Conservation (phyloP, 2,329 filamentous ascomycete genomes). For the Neoarthrinium moseri region DNA sequence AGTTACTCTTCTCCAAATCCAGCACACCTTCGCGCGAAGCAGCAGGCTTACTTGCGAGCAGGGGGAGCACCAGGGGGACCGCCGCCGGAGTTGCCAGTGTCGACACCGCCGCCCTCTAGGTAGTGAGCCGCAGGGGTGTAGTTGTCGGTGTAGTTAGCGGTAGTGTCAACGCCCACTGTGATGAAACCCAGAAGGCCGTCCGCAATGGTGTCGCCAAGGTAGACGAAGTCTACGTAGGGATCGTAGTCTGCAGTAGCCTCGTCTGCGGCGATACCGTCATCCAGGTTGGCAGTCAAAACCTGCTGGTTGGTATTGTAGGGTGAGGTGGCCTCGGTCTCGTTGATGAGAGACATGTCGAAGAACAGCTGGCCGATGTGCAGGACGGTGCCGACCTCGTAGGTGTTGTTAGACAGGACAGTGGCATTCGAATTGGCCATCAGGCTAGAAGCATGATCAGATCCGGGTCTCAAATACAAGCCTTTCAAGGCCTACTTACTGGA, state of each 20-base stretch:
- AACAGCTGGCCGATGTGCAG: constrained; percentile 64
- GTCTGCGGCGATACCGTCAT: constrained; percentile 1
- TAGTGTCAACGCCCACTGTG: constrained; percentile 4
- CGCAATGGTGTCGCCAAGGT: constrained; percentile 3
- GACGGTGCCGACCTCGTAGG: constrained; percentile 41
- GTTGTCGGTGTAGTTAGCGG: constrained; percentile 17
- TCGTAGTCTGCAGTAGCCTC: constrained; percentile 5
- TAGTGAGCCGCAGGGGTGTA: constrained; percentile 22
- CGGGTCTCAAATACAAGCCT: background rate
- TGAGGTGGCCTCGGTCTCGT: constrained; percentile 10
- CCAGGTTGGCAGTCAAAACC: background rate
- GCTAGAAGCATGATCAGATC: background rate
- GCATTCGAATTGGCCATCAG: constrained; percentile 42
- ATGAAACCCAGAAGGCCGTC: constrained; percentile 9
- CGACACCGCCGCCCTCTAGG: constrained; percentile 23
- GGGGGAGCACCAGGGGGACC: constrained; percentile 6
- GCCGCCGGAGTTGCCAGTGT: constrained; percentile 15
- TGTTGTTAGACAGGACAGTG: constrained; percentile 38
- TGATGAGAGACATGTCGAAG: constrained; percentile 60
- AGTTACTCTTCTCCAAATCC: too few species aligned
- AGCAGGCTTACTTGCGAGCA: too few species aligned
- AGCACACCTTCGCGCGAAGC: too few species aligned
- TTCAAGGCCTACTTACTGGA: constrained; percentile 29
- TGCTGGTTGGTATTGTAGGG: constrained; percentile 4
- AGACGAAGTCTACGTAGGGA: constrained; percentile 7